A percentile compares a stretch with the other conserved stretches of the same genome.
These are phyloP conservation scores for Colletotrichum tanaceti DNA, from an alignment of 2,329 filamentous ascomycete species.

Conservation along the genomic window DNA sequence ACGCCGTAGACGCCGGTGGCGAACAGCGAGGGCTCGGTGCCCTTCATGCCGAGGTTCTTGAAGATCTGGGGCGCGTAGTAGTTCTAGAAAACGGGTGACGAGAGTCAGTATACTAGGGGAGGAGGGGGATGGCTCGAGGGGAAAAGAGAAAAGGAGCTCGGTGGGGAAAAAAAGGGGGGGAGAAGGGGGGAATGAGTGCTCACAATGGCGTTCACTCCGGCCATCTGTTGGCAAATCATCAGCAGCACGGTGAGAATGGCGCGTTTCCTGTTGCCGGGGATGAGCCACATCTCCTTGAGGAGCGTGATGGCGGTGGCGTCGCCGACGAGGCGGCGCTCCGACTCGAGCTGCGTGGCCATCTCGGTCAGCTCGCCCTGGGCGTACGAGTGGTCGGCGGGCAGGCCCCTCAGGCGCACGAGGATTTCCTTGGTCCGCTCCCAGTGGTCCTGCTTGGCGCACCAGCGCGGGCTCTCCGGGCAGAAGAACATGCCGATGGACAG, in stretches of 20 bases:
- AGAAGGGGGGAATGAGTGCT: constrained; percentile 24
- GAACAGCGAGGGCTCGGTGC: constrained; percentile 70
- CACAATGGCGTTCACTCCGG: constrained; percentile 64
- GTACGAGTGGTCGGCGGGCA: constrained; percentile 66
- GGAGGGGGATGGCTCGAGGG: constrained; percentile 55
- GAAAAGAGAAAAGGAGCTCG: constrained; percentile 48
- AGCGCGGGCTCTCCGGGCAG: constrained; percentile 71
- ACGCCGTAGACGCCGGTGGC: constrained; percentile 81
- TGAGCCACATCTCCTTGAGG: constrained; percentile 72
- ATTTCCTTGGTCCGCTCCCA: constrained; percentile 72
- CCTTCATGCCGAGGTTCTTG: constrained; percentile 69
- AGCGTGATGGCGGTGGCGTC: constrained; percentile 66
- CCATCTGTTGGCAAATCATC: constrained; percentile 80
- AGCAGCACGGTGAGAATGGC: constrained; percentile 70
- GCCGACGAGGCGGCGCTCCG: constrained; percentile 68
- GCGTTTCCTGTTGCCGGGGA: constrained; percentile 71
- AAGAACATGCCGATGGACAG: constrained; percentile 70
- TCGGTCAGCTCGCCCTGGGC: constrained; percentile 69
- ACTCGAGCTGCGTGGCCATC: constrained; percentile 70
- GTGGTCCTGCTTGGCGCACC: constrained; percentile 74
- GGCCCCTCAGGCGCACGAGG: constrained; percentile 63
- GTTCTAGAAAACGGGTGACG: constrained; percentile 52
- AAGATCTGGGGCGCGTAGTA: constrained; percentile 80
- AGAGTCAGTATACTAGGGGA: constrained; percentile 50
- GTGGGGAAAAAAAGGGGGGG: too few relatives aligned